These are phyloP conservation scores for Aspergillus sclerotiicarbonarius DNA, from an alignment of 495 filamentous ascomycete genomes.

Conservation along the genomic window DNA sequence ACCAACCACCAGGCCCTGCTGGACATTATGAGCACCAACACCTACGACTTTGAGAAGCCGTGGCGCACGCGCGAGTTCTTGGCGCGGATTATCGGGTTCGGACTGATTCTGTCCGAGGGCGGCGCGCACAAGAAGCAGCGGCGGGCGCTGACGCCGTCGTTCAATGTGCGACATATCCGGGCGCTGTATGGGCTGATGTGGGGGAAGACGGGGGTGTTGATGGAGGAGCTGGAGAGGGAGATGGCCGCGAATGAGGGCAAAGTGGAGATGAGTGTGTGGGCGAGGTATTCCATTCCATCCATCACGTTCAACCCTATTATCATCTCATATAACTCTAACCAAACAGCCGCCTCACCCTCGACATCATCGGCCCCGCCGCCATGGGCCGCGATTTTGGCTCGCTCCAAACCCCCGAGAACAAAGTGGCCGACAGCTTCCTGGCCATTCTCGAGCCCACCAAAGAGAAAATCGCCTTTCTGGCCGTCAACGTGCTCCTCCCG, in stretches of 20 bases:
- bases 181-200: conserved; percentile 82
- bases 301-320: too few relatives aligned
- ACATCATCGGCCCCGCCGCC: conserved; percentile 82
- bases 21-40: conserved; percentile 56
- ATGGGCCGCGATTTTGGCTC: conserved; percentile 78
- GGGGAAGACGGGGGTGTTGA: conserved; percentile 50
- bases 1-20: conserved; percentile 47
- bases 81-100: conserved; percentile 69
- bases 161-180: conserved; percentile 78
- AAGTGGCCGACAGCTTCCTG: conserved; percentile 66
- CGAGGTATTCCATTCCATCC: conserved; percentile 48
- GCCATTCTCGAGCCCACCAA: conserved; percentile 49
- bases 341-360: conserved; percentile 69
- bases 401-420: conserved; percentile 60
- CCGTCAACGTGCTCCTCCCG: conserved; percentile 47
- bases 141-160: conserved; percentile 76
- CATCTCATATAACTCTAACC: conserved; percentile 10
- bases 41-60: conserved; percentile 55
- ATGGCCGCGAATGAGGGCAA: conserved; percentile 44
- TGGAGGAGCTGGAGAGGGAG: conserved; percentile 41
- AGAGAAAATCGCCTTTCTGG: conserved; percentile 48
- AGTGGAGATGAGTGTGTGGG: conserved; percentile 70
- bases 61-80: conserved; percentile 50
- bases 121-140: conserved; percentile 72
- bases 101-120: conserved; percentile 78